phyloP scores from a whole-genome alignment of 108 stramenopile species.

The Fistulifera solaris region DNA sequence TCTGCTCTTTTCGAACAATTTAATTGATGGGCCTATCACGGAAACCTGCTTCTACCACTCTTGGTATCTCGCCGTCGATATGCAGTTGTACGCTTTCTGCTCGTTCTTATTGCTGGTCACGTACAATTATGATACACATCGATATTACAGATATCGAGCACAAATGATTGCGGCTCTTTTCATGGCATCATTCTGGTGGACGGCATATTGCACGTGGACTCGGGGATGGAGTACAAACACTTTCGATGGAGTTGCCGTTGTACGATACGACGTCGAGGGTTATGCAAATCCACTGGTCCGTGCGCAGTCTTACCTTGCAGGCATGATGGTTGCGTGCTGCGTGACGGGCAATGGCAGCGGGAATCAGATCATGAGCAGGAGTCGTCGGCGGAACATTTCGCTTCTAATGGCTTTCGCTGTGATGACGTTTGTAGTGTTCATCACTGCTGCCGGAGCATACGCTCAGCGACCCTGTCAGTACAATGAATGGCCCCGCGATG shows the following conservation, averaged over 20 bases:
- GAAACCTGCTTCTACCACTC: slow-evolving; percentile 54
- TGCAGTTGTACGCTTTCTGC: slow-evolving; percentile 21
- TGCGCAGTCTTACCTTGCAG: slow-evolving; percentile 39
- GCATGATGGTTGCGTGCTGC: slow-evolving; percentile 28
- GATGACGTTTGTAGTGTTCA: slow-evolving; percentile 14
- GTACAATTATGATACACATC: too few relatives aligned
- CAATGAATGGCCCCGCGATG: slow-evolving; percentile 21
- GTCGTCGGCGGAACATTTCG: background rate
- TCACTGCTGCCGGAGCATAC: slow-evolving; percentile 38
- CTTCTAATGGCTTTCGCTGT: slow-evolving; percentile 14
- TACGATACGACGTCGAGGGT: slow-evolving; percentile 36
- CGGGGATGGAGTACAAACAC: slow-evolving; percentile 41
- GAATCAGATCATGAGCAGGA: slow-evolving; percentile 9
- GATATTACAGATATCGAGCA: too few relatives aligned
- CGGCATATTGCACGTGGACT: slow-evolving; percentile 18
- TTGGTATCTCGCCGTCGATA: slow-evolving; percentile 58
- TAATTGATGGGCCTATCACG: slow-evolving; percentile 25
- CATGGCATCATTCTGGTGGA: slow-evolving; percentile 15
- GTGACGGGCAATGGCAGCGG: too few relatives aligned
- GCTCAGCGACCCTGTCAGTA: slow-evolving; percentile 35
- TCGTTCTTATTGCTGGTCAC: slow-evolving; percentile 15
- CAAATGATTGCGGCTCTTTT: slow-evolving; percentile 1
- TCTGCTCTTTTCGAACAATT: slow-evolving; percentile 48
- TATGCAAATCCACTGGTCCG: slow-evolving; percentile 49
- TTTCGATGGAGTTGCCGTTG: slow-evolving; percentile 38